Conservation (phyloP, 1,284 basidiomycete species). For the Austropuccinia psidii region DNA sequence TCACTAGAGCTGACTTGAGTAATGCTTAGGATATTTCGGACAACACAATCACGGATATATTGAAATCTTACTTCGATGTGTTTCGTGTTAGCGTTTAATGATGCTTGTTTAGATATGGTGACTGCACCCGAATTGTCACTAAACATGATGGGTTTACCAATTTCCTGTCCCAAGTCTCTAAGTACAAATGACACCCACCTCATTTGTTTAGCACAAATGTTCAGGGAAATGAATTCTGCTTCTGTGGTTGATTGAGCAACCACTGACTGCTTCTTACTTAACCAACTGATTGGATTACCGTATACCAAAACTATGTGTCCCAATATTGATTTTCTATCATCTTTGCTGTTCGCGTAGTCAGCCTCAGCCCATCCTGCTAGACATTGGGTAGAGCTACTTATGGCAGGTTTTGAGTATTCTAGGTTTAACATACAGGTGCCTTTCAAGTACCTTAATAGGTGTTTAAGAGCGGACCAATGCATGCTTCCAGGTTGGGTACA, state of each 20-base stretch:
- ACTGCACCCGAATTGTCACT: slow-evolving; percentile 1
- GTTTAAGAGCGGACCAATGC: neutral
- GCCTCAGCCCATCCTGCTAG: neutral
- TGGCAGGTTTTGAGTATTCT: neutral
- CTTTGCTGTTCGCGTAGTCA: neutral
- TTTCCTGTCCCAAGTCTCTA: neutral
- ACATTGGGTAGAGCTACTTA: neutral
- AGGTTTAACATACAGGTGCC: neutral
- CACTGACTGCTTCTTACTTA: neutral
- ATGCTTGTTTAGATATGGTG: neutral
- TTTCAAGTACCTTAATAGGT: neutral
- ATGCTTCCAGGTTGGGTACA: neutral
- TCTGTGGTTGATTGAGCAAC: slow-evolving; percentile 10
- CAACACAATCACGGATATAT: neutral
- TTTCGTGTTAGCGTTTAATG: slow-evolving; percentile 1
- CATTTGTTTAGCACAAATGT: slow-evolving; percentile 1
- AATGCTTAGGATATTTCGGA: neutral
- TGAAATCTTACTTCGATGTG: slow-evolving; percentile 26
- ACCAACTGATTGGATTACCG: neutral
- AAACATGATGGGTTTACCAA: neutral
- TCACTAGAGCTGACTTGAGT: neutral
- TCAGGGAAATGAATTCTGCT: neutral
- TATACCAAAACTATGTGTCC: neutral
- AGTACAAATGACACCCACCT: slow-evolving; percentile 1
- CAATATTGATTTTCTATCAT: neutral